Base-by-base conservation (phyloP, 2,329 filamentous ascomycete species). In the Fusarium buxicola region DNA sequence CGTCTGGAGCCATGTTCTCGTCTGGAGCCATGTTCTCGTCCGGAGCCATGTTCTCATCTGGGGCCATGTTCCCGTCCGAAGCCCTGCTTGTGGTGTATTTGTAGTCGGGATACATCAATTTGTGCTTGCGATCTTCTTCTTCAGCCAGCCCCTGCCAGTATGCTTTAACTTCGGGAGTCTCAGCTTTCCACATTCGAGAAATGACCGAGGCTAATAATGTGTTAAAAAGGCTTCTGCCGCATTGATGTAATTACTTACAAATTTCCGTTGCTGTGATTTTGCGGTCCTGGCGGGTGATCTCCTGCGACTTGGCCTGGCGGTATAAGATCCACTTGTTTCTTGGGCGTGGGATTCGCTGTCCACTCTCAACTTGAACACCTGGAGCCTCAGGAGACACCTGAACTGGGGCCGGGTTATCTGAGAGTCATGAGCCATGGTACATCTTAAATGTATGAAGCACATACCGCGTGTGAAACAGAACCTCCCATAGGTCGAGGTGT, bases 251-350 rank as follows among this genome's bases (percentile, higher is more conserved):
- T 39, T 21, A 67, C 75, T 54, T 63, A 77, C 75, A 75, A 16
- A 76, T 67, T 24, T 73, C 66, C 2, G 65, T 63, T 4, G 70
- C 71, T 7, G 69, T 72, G n/a, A 73, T 63, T 0, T 58, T 60
- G 7, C 71, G 67, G 43, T 71, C 55, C 8, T 52, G 51, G 11
- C 65, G 51, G 10, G 55, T 64, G 21, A 77, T 47, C 21, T 69
- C 58, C 10, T 60, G 58, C 4, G 68, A 70, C 11, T 70, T 69
- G 7, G 69, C 58, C 25, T 73, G 69, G 11, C 74, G 73, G 43
- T 76, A 77, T 3, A 77, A 60, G 38, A 76, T 76, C 69, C 70
- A 77, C 27, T 68, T 64, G 40, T 77, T 76, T 31, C 67, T 63
- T 4, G 74, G 72, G 5, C 73, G 72, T 25, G 71, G 70, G 25